Conservation (phyloP, 352 stramenopile genomes). For the Pythium dissotocum region DNA sequence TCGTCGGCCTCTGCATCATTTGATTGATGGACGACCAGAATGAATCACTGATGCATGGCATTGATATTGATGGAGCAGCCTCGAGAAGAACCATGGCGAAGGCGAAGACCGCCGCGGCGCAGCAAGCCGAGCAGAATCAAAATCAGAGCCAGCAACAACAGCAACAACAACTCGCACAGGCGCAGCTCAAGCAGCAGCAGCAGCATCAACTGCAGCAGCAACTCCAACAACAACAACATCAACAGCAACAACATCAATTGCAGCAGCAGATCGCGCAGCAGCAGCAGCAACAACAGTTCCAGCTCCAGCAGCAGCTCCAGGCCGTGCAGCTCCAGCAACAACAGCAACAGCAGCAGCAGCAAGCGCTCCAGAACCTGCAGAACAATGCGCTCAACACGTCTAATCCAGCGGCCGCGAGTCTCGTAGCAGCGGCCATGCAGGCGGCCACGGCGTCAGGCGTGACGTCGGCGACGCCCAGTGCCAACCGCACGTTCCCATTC, state of each 20-base stretch:
- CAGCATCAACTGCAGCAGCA: conserved; percentile 29
- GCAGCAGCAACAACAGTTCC: conserved; percentile 33
- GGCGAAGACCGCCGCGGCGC: conserved; percentile 3
- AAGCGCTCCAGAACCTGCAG: conserved; percentile 24
- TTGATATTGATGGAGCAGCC: not conserved
- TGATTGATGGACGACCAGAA: not conserved
- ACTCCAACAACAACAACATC: conserved; percentile 35
- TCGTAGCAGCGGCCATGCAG: conserved; percentile 38
- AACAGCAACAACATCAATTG: conserved; percentile 15
- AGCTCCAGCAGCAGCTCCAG: conserved; percentile 21
- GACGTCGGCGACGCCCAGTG: conserved; percentile 8
- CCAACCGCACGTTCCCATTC: conserved; percentile 48
- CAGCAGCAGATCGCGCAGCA: conserved; percentile 36
- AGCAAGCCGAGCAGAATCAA: conserved; percentile 21
- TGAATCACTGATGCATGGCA: not conserved
- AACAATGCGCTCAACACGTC: conserved; percentile 16
- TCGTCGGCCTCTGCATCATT: not conserved
- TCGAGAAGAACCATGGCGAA: conserved; percentile 2
- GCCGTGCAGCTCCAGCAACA: conserved; percentile 6
- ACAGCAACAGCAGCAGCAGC: conserved; percentile 25
- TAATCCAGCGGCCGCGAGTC: conserved; percentile 13
- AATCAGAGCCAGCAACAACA: conserved; percentile 12
- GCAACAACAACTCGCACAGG: conserved; percentile 22
- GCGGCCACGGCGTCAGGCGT: conserved; percentile 16
- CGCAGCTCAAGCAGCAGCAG: conserved; percentile 33